Evolutionary conservation across 768 basidiomycete species (phyloP).

Genomic region (Termitomyces sp.): DNA sequence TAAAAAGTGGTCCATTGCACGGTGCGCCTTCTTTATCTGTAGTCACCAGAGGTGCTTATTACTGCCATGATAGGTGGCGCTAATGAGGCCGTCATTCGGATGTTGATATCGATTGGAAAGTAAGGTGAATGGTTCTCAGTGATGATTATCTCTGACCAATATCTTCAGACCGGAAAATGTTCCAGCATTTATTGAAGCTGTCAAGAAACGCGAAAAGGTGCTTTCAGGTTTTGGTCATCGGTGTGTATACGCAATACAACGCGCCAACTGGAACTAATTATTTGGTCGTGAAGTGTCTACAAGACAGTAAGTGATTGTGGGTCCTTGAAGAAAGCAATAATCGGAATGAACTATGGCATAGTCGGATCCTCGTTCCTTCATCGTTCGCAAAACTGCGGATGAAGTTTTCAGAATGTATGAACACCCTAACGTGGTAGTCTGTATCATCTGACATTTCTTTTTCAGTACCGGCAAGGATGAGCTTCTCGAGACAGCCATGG

Average conservation of each 20-base stretch:
- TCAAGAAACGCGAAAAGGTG: conserved; percentile 85
- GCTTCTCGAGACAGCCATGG: conserved; percentile 85
- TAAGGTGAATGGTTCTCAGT: conserved; percentile 25
- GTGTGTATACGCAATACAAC: conserved; percentile 25
- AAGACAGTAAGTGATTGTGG: conserved; percentile 47
- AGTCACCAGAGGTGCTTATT: background rate
- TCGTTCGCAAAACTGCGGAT: conserved; percentile 85
- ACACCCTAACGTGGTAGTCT: background rate
- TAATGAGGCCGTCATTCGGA: conserved; percentile 91
- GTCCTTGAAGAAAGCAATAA: background rate
- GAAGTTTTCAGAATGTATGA: conserved; percentile 85
- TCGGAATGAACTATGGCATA: conserved; percentile 20
- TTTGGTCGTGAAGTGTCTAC: conserved; percentile 46
- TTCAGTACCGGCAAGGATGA: conserved; percentile 79
- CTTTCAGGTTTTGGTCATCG: conserved; percentile 90
- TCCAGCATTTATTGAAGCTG: conserved; percentile 78
- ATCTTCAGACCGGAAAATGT: conserved; percentile 67
- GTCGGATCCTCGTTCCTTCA: conserved; percentile 89
- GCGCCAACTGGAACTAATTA: background rate
- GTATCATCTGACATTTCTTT: background rate
- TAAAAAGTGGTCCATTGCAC: conserved; percentile 61
- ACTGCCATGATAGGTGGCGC: conserved; percentile 56
- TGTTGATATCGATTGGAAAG: conserved; percentile 86
- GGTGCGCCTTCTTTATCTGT: conserved; percentile 29
- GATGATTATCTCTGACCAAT: background rate